Base-by-base conservation (phyloP, 257 asterid species). In the Fraxinus quadrangulata region DNA sequence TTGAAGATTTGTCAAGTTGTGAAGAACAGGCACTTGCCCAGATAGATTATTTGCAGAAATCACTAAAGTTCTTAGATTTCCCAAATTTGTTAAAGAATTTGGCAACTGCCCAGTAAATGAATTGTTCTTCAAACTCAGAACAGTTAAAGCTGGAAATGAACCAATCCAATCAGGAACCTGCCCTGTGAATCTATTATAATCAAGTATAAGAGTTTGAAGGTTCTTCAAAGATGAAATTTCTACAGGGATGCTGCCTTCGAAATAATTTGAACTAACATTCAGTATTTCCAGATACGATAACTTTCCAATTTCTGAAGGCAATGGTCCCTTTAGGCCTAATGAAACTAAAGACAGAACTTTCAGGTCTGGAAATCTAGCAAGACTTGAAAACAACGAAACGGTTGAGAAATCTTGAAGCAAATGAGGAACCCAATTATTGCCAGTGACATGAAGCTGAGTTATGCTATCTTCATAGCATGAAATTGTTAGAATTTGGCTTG, bases 281-380 rank as follows among this genome's bases (percentile, higher is more conserved):
- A 94, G 75, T 61, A 94, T 92, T 76, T 94, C 98, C n/a, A 94
- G 72, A 4, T 93, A 87, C 47, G 85, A 70, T 28, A 94, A 71
- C n/a, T 56, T 80, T 8, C 89, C 92, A 80, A 92, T 79, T 2
- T 73, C 73, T 5, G 91, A 42, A 65, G 97, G 98, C 75, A 94
- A 30, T n/a, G 90, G 83, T 8, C 98, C 98, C 72, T 81, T 79
- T 28, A 94, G 77, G 37, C 96, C 97, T 67, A 94, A 49, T 26
- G 97, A 91, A 2, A 89, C 93, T 49, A 94, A 65, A 47, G 98
- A 87, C 6, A 94, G 79, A 17, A 94, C 97, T 71, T 92, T 94
- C 77, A 94, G 80, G 72, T 80, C 82, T 42, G 97, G 96, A 12
- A 94, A 83, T 12, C 68, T 42, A 73, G 91, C 88, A 56, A 94